Evolutionary conservation across 306 rosid species (phyloP), one percentile per base, ranked within the genome.

Genomic region (Cicer chorassanicum): DNA sequence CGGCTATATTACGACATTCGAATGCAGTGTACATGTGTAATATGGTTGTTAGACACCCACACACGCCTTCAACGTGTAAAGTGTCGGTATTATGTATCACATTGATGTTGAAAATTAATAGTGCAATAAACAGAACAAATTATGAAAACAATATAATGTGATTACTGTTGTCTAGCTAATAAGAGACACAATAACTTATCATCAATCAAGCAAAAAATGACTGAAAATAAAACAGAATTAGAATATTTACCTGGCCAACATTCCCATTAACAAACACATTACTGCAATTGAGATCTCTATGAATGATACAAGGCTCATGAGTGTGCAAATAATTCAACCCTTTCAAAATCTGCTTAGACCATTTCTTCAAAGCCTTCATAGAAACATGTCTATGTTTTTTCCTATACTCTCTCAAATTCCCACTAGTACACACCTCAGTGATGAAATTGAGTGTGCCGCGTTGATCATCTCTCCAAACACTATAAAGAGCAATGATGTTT

Each of bases 221-320:
- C 11, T 1, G 6, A 14, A 68, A n/a, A 1, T 41, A 71, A 71
- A 59, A 8, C 6, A 46, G 21, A 44, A 70, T 10, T 19, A 11
- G 41, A 61, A 55, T 0, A 39, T 45, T 45, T 82, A 92, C 96
- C 98, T 92, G 92, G 75, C 97, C 97, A 78, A 67, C 80, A 80
- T 91, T 86, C 14, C 97, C 99, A 84, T 94, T 94, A 79, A 94
- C 96, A 78, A 94, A 94, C 13, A 94, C 87, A 59, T 94, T 94
- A 73, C 96, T 94, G 80, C 99, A 94, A 57, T 94, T 94, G 82
- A 94, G 93, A 84, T 94, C 99, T 73, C 99, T 90, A n/a, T 93
- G 98, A 54, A 93, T 93, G 62, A 91, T 88, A 70, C 98, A 93
- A 53, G 98, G 97, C 6, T 91, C 92, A 60, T 85, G 88, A 4